phyloP scores from a whole-genome alignment of 306 rosid genomes.

The Corylus avellana region DNA sequence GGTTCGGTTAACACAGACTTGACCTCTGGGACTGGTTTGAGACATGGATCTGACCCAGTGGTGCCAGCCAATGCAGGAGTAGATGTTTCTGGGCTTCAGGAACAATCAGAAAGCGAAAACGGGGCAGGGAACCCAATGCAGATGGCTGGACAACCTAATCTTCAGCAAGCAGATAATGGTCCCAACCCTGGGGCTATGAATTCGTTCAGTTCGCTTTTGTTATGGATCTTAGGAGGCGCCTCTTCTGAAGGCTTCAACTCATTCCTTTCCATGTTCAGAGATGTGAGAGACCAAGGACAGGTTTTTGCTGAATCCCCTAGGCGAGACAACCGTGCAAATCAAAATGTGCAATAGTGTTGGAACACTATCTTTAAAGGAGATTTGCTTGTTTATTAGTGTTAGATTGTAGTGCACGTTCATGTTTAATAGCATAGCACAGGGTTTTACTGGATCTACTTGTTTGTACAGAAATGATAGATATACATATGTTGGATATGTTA shows the following conservation, averaged over 20 bases:
- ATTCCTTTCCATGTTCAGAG: conserved; percentile 87
- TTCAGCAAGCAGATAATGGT: conserved; percentile 62
- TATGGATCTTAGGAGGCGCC: conserved; percentile 93
- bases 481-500: not conserved
- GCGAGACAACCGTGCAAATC: conserved; percentile 40
- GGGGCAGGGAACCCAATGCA: conserved; percentile 48
- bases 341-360: conserved; percentile 43
- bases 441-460: conserved; percentile 19
- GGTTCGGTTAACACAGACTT: conserved; percentile 42
- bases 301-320: conserved; percentile 57
- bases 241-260: conserved; percentile 89
- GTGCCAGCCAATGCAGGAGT: conserved; percentile 39
- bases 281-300: conserved; percentile 81
- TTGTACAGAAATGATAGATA: conserved; percentile 28
- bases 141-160: conserved; percentile 52
- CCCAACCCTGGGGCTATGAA: conserved; percentile 72
- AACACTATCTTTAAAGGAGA: conserved; percentile 4
- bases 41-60: conserved; percentile 55
- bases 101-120: conserved; percentile 45
- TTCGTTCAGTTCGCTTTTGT: conserved; percentile 78
- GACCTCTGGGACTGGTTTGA: conserved; percentile 50
- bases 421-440: conserved; percentile 4
- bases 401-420: not conserved
- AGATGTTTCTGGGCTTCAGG: conserved; percentile 46
- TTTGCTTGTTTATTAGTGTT: not conserved